Evolutionary conservation across 2,329 filamentous ascomycete species (phyloP).

Genomic region (Trichoderma semiorbis): DNA sequence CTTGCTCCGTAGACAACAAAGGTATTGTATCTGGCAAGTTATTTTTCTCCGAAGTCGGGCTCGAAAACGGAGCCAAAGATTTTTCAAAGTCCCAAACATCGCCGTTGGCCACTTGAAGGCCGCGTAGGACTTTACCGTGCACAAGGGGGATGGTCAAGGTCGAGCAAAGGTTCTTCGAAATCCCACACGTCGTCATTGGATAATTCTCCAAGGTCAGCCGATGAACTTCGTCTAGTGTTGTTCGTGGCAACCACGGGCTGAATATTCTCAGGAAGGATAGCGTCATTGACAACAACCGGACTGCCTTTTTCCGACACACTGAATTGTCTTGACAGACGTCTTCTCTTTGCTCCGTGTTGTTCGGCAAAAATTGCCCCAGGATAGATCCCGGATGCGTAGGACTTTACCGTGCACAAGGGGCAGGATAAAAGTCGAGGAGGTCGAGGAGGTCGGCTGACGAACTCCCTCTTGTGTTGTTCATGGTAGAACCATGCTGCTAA

Average conservation of each 20-base stretch:
- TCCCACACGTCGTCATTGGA: slow-evolving; percentile 23
- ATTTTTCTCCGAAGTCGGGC: slow-evolving; percentile 23
- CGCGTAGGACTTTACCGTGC: too few relatives aligned
- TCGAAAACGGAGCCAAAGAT: slow-evolving; percentile 28
- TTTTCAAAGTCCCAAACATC: neutral
- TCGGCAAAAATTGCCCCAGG: neutral
- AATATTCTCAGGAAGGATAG: neutral
- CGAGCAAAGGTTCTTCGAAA: slow-evolving; percentile 18
- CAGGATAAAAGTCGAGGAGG: too few relatives aligned
- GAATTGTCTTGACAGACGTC: slow-evolving; percentile 14
- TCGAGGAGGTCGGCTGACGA: slow-evolving; percentile 18
- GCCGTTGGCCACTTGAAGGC: neutral
- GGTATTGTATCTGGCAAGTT: slow-evolving; percentile 25
- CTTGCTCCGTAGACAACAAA: too few relatives aligned
- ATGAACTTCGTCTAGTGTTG: slow-evolving; percentile 32
- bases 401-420: too few relatives aligned
- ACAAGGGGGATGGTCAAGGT: too few relatives aligned
- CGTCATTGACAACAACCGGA: slow-evolving; percentile 14
- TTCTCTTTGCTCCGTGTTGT: neutral
- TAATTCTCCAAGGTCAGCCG: slow-evolving; percentile 21
- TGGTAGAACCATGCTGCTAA: too few relatives aligned
- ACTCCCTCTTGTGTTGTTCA: too few relatives aligned
- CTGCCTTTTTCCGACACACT: slow-evolving; percentile 29
- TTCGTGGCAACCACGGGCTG: slow-evolving; percentile 9
- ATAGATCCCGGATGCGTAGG: slow-evolving; percentile 7